Conservation (phyloP, 352 stramenopile species). For the Globisporangium abappressorium region DNA sequence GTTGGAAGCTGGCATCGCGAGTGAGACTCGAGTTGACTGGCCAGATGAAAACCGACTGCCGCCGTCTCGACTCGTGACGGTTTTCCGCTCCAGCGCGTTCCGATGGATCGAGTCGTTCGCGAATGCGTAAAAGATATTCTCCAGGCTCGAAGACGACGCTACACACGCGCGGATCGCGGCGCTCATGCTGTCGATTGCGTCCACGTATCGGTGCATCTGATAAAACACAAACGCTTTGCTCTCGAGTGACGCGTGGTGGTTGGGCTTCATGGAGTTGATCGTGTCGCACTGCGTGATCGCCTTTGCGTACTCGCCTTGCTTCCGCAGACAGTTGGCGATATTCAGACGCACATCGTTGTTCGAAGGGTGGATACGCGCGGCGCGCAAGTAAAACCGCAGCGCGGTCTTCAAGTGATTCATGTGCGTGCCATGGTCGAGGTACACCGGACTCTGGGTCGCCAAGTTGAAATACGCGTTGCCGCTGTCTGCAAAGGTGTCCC, state of each 20-base stretch:
- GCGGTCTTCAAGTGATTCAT: slow-evolving; percentile 42
- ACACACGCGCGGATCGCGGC: slow-evolving; percentile 55
- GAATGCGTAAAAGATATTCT: slow-evolving; percentile 71
- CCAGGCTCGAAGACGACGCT: slow-evolving; percentile 46
- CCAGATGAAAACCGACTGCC: not conserved
- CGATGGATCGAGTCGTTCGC: slow-evolving; percentile 42
- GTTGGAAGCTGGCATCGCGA: slow-evolving; percentile 4
- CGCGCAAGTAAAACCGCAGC: slow-evolving; percentile 67
- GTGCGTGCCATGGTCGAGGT: slow-evolving; percentile 41
- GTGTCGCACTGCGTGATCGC: slow-evolving; percentile 56
- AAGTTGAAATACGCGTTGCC: slow-evolving; percentile 79
- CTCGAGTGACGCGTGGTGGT: slow-evolving; percentile 53
- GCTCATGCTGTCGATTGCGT: slow-evolving; percentile 61
- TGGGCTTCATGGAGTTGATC: slow-evolving; percentile 36
- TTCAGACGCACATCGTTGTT: slow-evolving; percentile 65
- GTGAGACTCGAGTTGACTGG: not conserved
- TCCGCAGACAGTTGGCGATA: slow-evolving; percentile 62
- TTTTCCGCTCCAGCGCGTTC: slow-evolving; percentile 58
- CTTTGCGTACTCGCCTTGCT: slow-evolving; percentile 32
- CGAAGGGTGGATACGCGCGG: slow-evolving; percentile 53
- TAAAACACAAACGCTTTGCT: slow-evolving; percentile 61
- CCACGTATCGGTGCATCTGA: slow-evolving; percentile 34
- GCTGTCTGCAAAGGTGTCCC: slow-evolving; percentile 69
- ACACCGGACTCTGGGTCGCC: slow-evolving; percentile 28
- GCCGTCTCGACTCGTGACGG: slow-evolving; percentile 25